phyloP scores from a whole-genome alignment of 2,329 filamentous ascomycete genomes.

The Ambrosiella xylebori region DNA sequence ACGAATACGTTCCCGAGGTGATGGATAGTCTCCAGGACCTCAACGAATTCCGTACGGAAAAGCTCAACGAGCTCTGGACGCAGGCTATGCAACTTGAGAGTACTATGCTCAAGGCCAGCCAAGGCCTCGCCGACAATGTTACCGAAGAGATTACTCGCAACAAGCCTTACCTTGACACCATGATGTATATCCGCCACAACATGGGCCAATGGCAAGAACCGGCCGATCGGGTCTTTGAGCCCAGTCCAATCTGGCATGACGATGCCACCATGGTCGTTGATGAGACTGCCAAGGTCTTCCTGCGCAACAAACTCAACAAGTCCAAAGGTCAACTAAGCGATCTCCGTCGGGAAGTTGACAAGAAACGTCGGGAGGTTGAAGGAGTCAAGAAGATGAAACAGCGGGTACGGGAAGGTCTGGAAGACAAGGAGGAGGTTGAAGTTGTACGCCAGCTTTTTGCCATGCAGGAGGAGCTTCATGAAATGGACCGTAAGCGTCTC shows the following conservation, averaged over 20 bases:
- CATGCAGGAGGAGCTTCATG: conserved; percentile 70
- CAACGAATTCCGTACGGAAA: conserved; percentile 70
- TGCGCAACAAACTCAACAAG: conserved; percentile 82
- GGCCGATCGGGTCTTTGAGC: conserved; percentile 69
- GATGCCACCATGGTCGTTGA: conserved; percentile 75
- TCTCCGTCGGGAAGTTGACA: conserved; percentile 65
- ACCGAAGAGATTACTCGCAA: conserved; percentile 73
- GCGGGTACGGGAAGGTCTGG: conserved; percentile 62
- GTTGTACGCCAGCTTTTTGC: conserved; percentile 69
- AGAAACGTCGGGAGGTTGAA: conserved; percentile 74
- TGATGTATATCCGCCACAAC: conserved; percentile 97
- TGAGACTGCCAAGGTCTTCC: conserved; percentile 70
- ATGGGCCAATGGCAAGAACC: conserved; percentile 70
- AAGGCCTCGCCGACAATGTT: conserved; percentile 53
- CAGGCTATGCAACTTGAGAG: conserved; percentile 64
- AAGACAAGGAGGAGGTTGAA: conserved; percentile 77
- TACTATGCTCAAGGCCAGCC: conserved; percentile 59
- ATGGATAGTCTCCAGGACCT: conserved; percentile 88
- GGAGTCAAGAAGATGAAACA: conserved; percentile 55
- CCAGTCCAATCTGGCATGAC: conserved; percentile 93
- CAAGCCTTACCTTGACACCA: conserved; percentile 73
- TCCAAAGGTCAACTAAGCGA: conserved; percentile 73
- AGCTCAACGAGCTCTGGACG: conserved; percentile 74
- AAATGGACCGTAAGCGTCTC: conserved; percentile 65
- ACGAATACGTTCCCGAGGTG: conserved; percentile 88